phyloP scores from a whole-genome alignment of 352 stramenopile species.

The Phytophthora meadii region DNA sequence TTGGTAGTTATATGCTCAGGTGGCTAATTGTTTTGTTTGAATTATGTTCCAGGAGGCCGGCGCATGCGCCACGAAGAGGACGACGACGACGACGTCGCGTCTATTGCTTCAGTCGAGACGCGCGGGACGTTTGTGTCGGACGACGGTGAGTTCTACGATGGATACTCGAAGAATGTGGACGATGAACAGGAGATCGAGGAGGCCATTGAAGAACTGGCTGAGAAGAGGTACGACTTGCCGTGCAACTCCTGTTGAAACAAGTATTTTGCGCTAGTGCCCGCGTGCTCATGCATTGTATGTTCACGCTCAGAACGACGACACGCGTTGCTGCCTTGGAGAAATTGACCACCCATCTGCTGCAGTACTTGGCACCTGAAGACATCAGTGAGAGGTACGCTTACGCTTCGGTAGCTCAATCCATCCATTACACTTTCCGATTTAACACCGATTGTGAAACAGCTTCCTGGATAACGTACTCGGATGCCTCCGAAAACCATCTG shows the following conservation, averaged over 20 bases:
- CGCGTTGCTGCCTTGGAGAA: slow-evolving; percentile 77
- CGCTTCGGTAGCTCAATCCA: slow-evolving; percentile 1
- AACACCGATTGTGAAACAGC: slow-evolving; percentile 32
- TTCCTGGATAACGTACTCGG: slow-evolving; percentile 76
- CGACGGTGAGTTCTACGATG: slow-evolving; percentile 74
- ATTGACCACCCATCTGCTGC: slow-evolving; percentile 60
- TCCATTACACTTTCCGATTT: not conserved
- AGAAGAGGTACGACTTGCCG: slow-evolving; percentile 60
- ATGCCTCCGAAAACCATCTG: slow-evolving; percentile 74
- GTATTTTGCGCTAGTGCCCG: no score
- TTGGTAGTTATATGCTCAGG: slow-evolving; percentile 1
- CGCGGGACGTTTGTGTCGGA: slow-evolving; percentile 66
- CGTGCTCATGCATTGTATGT: slow-evolving; percentile 5
- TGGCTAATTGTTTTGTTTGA: slow-evolving; percentile 15
- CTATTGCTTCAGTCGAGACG: slow-evolving; percentile 77
- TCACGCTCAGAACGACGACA: slow-evolving; percentile 62
- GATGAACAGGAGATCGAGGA: slow-evolving; percentile 78
- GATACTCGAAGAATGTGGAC: slow-evolving; percentile 61
- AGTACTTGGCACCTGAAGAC: slow-evolving; percentile 72
- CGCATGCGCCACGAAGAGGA: slow-evolving; percentile 76
- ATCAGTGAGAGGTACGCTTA: slow-evolving; percentile 71
- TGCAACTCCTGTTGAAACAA: no score
- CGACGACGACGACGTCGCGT: slow-evolving; percentile 74
- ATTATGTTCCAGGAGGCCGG: slow-evolving; percentile 39
- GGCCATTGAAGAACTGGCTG: slow-evolving; percentile 77